Conservation (phyloP, 2,329 filamentous ascomycete species). For the Aspergillus piperis region DNA sequence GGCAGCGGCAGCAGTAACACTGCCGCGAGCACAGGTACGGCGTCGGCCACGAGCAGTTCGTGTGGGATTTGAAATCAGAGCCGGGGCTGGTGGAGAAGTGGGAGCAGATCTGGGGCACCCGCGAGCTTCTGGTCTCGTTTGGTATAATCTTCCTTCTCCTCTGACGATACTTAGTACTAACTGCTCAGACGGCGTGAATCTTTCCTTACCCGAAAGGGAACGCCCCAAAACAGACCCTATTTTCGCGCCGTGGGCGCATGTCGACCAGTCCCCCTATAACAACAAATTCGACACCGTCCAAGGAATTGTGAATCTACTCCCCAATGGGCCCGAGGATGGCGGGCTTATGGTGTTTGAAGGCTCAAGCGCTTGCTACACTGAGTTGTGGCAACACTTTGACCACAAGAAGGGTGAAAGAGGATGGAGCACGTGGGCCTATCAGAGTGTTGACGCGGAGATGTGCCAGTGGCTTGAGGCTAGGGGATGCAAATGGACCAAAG, state of each 20-base stretch:
- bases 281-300: neutral
- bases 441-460: neutral
- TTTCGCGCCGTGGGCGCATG: neutral
- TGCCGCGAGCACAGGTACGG: neutral
- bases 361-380: neutral
- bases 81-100: neutral
- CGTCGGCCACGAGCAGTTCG: neutral
- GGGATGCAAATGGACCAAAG: neutral
- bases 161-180: neutral
- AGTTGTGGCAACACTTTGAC: neutral
- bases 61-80: slow-evolving; percentile 1
- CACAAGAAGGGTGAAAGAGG: neutral
- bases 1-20: neutral
- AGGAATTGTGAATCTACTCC: neutral
- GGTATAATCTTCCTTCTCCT: neutral
- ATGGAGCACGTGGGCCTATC: neutral
- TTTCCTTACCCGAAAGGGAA: neutral
- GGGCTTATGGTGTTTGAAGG: neutral
- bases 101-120: neutral
- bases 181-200: neutral
- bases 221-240: neutral
- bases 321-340: neutral
- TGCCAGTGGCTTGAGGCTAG: neutral
- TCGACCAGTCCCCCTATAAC: neutral
- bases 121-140: neutral